Percentiles rank a stretch among this genome's conserved stretches.
Conservation (phyloP, 148 eudicot species). For the Rhododendron henanense region DNA sequence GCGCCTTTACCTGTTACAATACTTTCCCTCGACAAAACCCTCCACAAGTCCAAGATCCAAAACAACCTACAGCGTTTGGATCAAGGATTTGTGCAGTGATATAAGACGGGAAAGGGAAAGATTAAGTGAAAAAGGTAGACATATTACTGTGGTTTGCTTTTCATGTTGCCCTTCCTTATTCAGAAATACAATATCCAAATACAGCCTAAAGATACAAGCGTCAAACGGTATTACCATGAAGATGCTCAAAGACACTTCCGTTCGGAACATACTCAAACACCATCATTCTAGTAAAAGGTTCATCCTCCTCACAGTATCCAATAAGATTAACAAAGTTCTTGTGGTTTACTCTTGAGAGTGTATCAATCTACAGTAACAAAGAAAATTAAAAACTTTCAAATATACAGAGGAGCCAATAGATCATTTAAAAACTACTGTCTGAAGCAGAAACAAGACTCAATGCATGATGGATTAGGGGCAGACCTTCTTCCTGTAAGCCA, state of each 20-base stretch:
- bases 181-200: not conserved
- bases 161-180: not conserved
- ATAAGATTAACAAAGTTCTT: constrained; percentile 92
- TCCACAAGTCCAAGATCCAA: not conserved
- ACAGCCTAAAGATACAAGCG: not conserved
- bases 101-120: not conserved
- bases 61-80: not conserved
- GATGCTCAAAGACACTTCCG: constrained; percentile 83
- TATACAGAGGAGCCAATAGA: not conserved
- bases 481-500: constrained; percentile 75
- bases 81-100: not conserved
- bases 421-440: not conserved
- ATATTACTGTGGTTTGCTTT: not conserved
- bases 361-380: constrained; percentile 52
- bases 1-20: not conserved
- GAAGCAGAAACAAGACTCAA: not conserved
- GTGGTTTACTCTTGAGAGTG: constrained; percentile 84
- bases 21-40: not conserved
- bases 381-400: not conserved
- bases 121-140: not conserved
- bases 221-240: constrained; percentile 51
- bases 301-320: constrained; percentile 91
- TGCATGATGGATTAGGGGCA: constrained; percentile 2
- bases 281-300: constrained; percentile 92
- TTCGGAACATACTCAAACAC: constrained; percentile 94